A percentile compares a stretch with the other conserved stretches of the same genome.
Conservation (phyloP, 2,329 filamentous ascomycete species). For the Corynespora cassiicola region DNA sequence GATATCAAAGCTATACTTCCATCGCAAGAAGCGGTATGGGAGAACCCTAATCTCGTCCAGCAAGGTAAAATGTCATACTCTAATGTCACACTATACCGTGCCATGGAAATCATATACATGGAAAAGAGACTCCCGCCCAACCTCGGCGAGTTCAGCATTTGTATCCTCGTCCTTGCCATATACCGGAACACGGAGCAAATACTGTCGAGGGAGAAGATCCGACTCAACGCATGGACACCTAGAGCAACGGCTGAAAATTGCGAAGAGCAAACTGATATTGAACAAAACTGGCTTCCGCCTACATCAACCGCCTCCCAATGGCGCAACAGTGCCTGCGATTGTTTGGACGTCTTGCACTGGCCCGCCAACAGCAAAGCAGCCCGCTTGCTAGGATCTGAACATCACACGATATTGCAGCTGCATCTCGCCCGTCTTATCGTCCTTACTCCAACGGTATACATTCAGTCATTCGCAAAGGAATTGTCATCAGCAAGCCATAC, state of each 20-base stretch:
- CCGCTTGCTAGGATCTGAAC: conserved; percentile 58
- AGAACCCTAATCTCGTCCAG: conserved; percentile 1
- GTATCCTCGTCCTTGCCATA: conserved; percentile 58
- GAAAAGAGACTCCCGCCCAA: conserved; percentile 54
- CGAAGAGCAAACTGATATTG: conserved; percentile 2
- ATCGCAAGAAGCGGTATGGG: conserved; percentile 17
- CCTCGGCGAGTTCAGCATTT: conserved; percentile 57
- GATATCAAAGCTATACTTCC: conserved; percentile 12
- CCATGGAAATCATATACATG: conserved; percentile 56
- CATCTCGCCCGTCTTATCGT: conserved; percentile 62
- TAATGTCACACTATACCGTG: conserved; percentile 18
- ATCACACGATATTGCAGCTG: conserved; percentile 62
- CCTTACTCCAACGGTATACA: conserved; percentile 56
- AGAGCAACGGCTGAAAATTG: conserved; percentile 23
- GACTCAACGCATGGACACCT: conserved; percentile 48
- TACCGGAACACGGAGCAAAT: conserved; percentile 59
- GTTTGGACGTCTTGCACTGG: conserved; percentile 65
- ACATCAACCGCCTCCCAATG: conserved; percentile 57
- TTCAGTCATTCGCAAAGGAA: conserved; percentile 51
- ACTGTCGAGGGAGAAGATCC: conserved; percentile 51
- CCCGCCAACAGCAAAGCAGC: conserved; percentile 61
- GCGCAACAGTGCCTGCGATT: conserved; percentile 55
- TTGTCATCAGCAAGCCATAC: no score
- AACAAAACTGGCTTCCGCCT: conserved; percentile 53
- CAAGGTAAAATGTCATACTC: background rate